Conservation (phyloP, 1,284 basidiomycete species). For the Sanghuangporus sanghuang region DNA sequence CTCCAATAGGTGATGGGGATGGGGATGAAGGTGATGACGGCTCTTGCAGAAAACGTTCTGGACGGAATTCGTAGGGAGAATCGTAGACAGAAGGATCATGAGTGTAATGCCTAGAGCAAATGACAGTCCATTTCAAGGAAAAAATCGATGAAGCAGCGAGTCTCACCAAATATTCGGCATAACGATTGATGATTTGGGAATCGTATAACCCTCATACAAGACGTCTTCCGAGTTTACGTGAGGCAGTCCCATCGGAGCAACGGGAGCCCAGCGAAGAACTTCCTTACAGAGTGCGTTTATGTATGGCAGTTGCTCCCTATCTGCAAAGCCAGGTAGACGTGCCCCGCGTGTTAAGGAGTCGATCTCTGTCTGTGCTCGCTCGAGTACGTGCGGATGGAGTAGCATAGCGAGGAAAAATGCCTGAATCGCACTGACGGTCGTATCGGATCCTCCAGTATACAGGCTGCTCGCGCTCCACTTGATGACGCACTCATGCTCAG, state of each 20-base stretch:
- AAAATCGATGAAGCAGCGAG: neutral
- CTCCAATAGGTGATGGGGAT: neutral
- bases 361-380: constrained; percentile 23
- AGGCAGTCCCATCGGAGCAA: constrained; percentile 18
- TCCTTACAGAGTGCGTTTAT: constrained; percentile 26
- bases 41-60: constrained; percentile 16
- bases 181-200: constrained; percentile 17
- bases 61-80: constrained; percentile 17
- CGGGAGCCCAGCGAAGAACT: constrained; percentile 25
- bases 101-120: constrained; percentile 2
- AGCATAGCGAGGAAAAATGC: constrained; percentile 18
- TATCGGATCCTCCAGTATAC: constrained; percentile 16
- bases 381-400: constrained; percentile 8
- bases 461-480: constrained; percentile 11
- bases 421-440: constrained; percentile 15
- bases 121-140: neutral
- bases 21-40: neutral
- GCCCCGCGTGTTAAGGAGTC: constrained; percentile 23
- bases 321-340: constrained; percentile 26
- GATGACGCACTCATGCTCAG: constrained; percentile 8
- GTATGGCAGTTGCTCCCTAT: constrained; percentile 24
- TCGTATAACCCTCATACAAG: constrained; percentile 10
- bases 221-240: constrained; percentile 18
- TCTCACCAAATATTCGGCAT: constrained; percentile 17
- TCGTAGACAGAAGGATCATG: constrained; percentile 17